A percentile compares a stretch with the other conserved stretches of the same genome.
Conservation (phyloP, 1,139 yeast genomes). For the Tardiomyces blankii region DNA sequence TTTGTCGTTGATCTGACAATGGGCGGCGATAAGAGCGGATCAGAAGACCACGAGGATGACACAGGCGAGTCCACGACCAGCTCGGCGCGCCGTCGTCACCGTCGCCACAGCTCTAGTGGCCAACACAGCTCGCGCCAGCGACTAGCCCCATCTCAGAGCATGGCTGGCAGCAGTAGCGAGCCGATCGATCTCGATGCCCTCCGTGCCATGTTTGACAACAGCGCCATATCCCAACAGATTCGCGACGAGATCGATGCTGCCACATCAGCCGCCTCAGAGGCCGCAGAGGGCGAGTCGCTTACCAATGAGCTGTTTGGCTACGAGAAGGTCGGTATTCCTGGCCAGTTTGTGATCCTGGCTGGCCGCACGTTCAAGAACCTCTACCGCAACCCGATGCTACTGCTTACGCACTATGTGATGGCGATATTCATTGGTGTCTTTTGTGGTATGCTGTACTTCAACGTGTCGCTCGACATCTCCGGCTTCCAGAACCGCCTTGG, state of each 20-base stretch:
- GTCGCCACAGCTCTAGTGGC: too few relatives aligned
- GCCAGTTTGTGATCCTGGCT: conserved; percentile 60
- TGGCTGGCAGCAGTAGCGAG: too few relatives aligned
- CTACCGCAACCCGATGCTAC: conserved; percentile 80
- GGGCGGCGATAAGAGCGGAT: conserved; percentile 22
- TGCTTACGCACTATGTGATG: conserved; percentile 71
- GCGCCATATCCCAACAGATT: background rate
- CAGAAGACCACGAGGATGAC: conserved; percentile 17
- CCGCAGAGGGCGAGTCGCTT: background rate
- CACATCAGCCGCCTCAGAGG: background rate
- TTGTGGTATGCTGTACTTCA: conserved; percentile 77
- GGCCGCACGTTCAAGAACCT: conserved; percentile 85
- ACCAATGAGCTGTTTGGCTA: conserved; percentile 10
- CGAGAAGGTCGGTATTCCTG: conserved; percentile 43
- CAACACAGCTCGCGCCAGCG: background rate
- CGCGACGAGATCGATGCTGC: background rate
- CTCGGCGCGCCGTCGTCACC: background rate
- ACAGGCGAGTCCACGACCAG: background rate
- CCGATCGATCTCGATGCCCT: background rate
- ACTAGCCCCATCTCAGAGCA: background rate
- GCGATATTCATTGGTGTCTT: conserved; percentile 69
- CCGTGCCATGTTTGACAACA: background rate
- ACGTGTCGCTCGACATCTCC: conserved; percentile 76
- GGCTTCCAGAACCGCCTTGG: conserved; percentile 96
- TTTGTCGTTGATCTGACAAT: conserved; percentile 84